Base-by-base conservation (phyloP, 73 alveolate species). In the Stentor roeselii region DNA sequence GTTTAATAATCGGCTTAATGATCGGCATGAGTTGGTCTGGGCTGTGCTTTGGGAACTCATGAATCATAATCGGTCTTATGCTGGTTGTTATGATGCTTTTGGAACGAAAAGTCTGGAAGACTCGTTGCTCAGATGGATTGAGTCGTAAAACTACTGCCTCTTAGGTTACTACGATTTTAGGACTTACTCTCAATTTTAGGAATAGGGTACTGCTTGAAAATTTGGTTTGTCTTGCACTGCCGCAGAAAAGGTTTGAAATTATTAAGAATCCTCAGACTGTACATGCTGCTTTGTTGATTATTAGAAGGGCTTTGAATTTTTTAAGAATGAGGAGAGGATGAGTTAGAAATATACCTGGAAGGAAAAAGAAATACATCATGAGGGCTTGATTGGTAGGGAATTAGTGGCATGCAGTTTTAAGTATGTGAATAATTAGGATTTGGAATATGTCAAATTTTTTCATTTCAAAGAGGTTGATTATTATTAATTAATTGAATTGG, bases 311-410 rank as follows among this genome's bases (percentile, higher is more conserved):
- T 30, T 21, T 67, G 1, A n/a, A n/a, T 2, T 21, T 67, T 30
- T 34, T 67, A n/a, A 67, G 80, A 67, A 67, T 67, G 80, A 67
- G n/a, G 50, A 1, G 14, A 32, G 37, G 11, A 67, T 67, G 80
- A 27, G 42, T 27, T 40, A 67, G 37, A 67, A 32, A 67, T 32
- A 30, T 2, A 67, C 80, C 11, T 67, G 80, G 42, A 67, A 67
- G 34, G 80, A 67, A 67, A 67, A 34, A 34, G 41, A 67, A 67
- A 67, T 67, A n/a, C n/a, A 67, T 67, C 41, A 30, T 27, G 80
- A 40, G 27, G 80, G 34, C 37, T 21, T 50, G n/a, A n/a, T n/a
- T n/a, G n/a, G n/a, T n/a, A n/a, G n/a, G n/a, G n/a, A n/a, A n/a
- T n/a, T n/a, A n/a, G n/a, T n/a, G n/a, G n/a, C n/a, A n/a, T n/a